Evolutionary conservation across 1,284 basidiomycete species (phyloP).

Genomic region (Cutaneotrichosporon cyanovorans): DNA sequence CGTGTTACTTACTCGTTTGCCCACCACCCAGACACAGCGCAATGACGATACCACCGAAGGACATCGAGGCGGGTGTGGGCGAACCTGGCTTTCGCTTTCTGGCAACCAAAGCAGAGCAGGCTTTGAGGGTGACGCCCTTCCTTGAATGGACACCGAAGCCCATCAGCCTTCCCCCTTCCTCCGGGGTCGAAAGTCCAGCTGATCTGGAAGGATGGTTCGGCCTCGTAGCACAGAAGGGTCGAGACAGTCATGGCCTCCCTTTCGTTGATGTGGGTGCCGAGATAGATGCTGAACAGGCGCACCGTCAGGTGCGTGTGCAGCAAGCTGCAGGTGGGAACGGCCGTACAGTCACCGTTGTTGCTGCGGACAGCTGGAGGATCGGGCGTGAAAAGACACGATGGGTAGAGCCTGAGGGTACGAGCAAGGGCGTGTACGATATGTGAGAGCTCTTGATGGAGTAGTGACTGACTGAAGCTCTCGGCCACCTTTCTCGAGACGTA

Average conservation of each 20-base stretch:
- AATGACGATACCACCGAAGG: background rate
- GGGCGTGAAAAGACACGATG: slow-evolving; percentile 18
- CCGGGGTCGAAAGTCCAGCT: slow-evolving; percentile 1
- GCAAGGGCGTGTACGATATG: slow-evolving; percentile 17
- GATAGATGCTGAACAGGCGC: background rate
- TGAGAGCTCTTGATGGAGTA: slow-evolving; percentile 8
- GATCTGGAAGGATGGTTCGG: slow-evolving; percentile 1
- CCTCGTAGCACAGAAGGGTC: background rate
- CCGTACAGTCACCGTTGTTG: slow-evolving; percentile 1
- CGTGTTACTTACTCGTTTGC: background rate
- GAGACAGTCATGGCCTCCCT: slow-evolving; percentile 6
- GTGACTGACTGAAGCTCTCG: slow-evolving; percentile 16
- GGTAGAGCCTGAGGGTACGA: slow-evolving; percentile 26
- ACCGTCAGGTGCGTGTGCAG: background rate
- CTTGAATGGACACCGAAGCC: slow-evolving; percentile 1
- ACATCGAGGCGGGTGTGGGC: background rate
- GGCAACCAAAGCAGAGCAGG: background rate
- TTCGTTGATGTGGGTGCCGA: slow-evolving; percentile 2
- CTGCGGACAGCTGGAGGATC: slow-evolving; percentile 29
- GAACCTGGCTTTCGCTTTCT: background rate
- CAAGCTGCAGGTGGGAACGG: background rate
- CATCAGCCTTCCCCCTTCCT: slow-evolving; percentile 1
- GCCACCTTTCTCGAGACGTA: slow-evolving; percentile 32
- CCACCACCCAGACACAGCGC: background rate
- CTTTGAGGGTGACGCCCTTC: slow-evolving; percentile 2